Evolutionary conservation across 768 basidiomycete genomes (phyloP).

Genomic region (Bullera alba): DNA sequence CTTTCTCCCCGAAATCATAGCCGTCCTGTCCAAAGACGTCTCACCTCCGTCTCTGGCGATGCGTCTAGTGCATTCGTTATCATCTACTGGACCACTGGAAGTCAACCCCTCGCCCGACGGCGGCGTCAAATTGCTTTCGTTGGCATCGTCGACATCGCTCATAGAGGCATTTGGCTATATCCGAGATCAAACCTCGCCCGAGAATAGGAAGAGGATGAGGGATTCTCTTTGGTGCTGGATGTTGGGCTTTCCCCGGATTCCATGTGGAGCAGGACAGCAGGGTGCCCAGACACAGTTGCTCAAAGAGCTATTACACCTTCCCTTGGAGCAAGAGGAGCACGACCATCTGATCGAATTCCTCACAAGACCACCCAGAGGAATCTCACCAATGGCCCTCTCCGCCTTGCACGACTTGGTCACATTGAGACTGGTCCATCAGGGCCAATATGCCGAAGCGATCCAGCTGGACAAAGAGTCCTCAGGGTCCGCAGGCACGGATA

Average conservation of each 20-base stretch:
- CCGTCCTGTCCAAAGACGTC: constrained; percentile 18
- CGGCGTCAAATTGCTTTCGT: constrained; percentile 9
- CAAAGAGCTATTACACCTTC: constrained; percentile 28
- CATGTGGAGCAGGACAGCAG: constrained; percentile 10
- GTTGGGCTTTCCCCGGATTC: constrained; percentile 17
- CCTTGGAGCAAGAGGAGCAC: constrained; percentile 25
- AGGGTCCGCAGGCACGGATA: constrained; percentile 26
- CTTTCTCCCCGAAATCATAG: constrained; percentile 27
- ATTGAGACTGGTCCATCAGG: constrained; percentile 35
- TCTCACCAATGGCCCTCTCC: constrained; percentile 16
- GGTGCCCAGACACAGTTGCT: constrained; percentile 15
- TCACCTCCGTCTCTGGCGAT: constrained; percentile 21
- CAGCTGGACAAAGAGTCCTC: constrained; percentile 34
- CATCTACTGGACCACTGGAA: constrained; percentile 8
- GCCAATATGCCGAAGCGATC: constrained; percentile 32
- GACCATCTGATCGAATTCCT: constrained; percentile 30
- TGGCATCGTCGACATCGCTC: constrained; percentile 15
- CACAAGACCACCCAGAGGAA: constrained; percentile 19
- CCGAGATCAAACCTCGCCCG: neutral
- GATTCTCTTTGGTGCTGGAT: constrained; percentile 27
- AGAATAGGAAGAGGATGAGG: constrained; percentile 5
- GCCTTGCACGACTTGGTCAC: constrained; percentile 37
- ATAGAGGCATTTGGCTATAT: constrained; percentile 28
- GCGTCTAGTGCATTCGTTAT: constrained; percentile 17
- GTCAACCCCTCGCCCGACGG: constrained; percentile 8